Conservation (phyloP, 495 filamentous ascomycete genomes). For the Penicillium ucsense region DNA sequence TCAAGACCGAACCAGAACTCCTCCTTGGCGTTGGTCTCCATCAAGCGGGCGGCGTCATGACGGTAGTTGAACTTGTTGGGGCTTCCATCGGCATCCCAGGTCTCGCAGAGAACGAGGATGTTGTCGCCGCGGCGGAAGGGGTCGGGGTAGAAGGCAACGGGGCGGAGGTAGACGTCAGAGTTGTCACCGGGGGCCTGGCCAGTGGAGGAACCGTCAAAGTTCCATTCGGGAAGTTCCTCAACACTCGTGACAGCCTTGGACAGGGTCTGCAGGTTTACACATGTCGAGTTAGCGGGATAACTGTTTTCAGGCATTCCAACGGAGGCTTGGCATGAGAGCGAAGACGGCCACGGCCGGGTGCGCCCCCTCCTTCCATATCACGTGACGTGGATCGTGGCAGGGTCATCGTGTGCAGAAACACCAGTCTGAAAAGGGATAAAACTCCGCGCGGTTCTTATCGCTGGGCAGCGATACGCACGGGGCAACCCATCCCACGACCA, state of each 20-base stretch:
- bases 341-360: too few species aligned
- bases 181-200: constrained; percentile 91
- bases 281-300: constrained; percentile 3
- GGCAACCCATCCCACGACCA: constrained; percentile 4
- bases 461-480: constrained; percentile 5
- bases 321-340: too few species aligned
- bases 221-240: constrained; percentile 94
- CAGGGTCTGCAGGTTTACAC: constrained; percentile 54
- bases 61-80: constrained; percentile 99
- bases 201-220: constrained; percentile 96
- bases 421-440: neutral
- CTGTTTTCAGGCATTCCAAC: too few species aligned
- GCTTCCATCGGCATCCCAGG: constrained; percentile 90
- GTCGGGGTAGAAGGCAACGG: constrained; percentile 82
- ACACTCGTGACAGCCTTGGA: constrained; percentile 50
- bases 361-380: constrained; percentile 12
- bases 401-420: constrained; percentile 7
- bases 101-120: constrained; percentile 89
- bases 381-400: constrained; percentile 29
- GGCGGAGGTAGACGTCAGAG: constrained; percentile 96
- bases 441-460: constrained; percentile 26
- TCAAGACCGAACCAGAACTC: constrained; percentile 97
- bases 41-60: constrained; percentile 76
- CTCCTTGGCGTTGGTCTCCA: constrained; percentile 75
- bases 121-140: constrained; percentile 82